phyloP scores from a whole-genome alignment of 1,284 basidiomycete genomes.

The Garcileccinum viscosum region DNA sequence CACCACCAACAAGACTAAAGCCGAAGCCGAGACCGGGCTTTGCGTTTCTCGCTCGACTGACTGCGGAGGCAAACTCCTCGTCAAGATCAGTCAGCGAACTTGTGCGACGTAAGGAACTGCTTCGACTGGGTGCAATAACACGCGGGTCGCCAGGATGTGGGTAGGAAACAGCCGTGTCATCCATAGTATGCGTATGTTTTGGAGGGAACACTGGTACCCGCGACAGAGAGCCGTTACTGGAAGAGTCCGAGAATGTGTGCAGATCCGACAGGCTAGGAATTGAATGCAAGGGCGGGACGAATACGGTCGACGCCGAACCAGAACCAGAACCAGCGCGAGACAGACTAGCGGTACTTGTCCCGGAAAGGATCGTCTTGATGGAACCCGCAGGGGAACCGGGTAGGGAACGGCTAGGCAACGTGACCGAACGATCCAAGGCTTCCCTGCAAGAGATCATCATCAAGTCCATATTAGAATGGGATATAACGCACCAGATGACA shows the following conservation, averaged over 20 bases:
- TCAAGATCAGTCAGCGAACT: conserved; percentile 79
- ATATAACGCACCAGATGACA: conserved; percentile 73
- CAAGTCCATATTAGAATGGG: conserved; percentile 5
- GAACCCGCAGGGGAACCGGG: conserved; percentile 75
- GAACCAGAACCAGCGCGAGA: conserved; percentile 45
- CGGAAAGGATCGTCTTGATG: conserved; percentile 70
- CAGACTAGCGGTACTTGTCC: conserved; percentile 44
- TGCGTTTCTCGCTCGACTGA: conserved; percentile 50
- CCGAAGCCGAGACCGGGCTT: conserved; percentile 55
- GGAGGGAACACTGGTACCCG: conserved; percentile 53
- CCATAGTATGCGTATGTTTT: conserved; percentile 66
- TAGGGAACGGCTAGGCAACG: conserved; percentile 55
- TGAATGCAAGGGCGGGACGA: conserved; percentile 69
- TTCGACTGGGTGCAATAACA: conserved; percentile 69
- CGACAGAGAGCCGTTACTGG: conserved; percentile 45
- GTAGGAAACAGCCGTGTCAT: conserved; percentile 69
- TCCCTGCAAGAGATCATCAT: conserved; percentile 57
- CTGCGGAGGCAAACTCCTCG: conserved; percentile 63
- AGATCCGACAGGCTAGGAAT: conserved; percentile 72
- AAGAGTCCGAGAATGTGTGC: conserved; percentile 49
- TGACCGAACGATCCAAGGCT: conserved; percentile 57
- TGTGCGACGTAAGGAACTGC: conserved; percentile 67
- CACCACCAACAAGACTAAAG: conserved; percentile 45
- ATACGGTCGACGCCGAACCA: conserved; percentile 72
- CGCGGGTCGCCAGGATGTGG: conserved; percentile 72